A percentile compares a stretch with the other conserved stretches of the same genome.
Evolutionary conservation across 2,329 filamentous ascomycete species (phyloP).

Genomic region (Polychaeton citri): DNA sequence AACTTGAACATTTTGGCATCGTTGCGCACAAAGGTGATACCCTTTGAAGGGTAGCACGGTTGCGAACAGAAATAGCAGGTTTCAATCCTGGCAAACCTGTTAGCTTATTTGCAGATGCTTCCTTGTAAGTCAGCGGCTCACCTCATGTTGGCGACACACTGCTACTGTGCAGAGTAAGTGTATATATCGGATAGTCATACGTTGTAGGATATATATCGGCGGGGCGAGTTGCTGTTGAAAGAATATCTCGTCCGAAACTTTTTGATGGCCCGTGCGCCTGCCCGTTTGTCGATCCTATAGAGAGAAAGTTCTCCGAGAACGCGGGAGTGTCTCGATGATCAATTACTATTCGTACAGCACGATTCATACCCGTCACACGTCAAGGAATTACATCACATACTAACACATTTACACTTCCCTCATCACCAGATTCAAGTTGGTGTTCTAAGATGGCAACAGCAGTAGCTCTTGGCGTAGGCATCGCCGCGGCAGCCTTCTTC

Average conservation of each 20-base stretch:
- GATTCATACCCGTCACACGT: too few relatives aligned
- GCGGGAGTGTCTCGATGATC: too few relatives aligned
- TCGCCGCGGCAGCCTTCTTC: slow-evolving; percentile 53
- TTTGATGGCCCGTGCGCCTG: background rate
- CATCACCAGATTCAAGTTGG: too few relatives aligned
- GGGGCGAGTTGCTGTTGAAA: background rate
- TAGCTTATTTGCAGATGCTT: background rate
- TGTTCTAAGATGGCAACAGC: slow-evolving; percentile 54
- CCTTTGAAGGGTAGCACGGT: slow-evolving; percentile 51
- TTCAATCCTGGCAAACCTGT: slow-evolving; percentile 35
- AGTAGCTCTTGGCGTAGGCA: slow-evolving; percentile 45
- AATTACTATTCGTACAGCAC: too few relatives aligned
- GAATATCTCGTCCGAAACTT: background rate
- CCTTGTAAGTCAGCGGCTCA: background rate
- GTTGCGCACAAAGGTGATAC: slow-evolving; percentile 55
- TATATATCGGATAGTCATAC: background rate
- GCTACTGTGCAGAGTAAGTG: background rate
- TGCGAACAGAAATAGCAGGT: slow-evolving; percentile 60
- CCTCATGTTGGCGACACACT: background rate
- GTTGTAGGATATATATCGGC: background rate
- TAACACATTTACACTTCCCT: too few relatives aligned
- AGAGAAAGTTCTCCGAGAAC: background rate
- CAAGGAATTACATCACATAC: too few relatives aligned
- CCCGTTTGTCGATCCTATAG: too few relatives aligned
- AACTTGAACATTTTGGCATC: slow-evolving; percentile 54